These are phyloP conservation scores for Geotrichum ghanense DNA, from an alignment of 805 yeast genomes.

Conservation along the genomic window DNA sequence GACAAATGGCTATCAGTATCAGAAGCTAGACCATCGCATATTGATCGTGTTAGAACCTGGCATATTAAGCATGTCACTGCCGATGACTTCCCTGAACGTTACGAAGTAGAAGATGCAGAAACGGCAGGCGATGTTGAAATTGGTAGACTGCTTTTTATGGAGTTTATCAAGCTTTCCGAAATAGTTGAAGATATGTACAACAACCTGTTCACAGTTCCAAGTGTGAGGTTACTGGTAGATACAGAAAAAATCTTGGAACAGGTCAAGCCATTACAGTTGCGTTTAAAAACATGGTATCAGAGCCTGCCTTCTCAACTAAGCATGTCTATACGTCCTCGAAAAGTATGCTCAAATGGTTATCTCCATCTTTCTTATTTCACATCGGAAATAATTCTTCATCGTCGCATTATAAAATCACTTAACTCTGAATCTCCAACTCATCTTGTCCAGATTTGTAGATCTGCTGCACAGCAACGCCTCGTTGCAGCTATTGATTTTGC, in stretches of 20 bases:
- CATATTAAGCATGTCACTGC: slow-evolving; percentile 53
- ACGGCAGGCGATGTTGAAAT: slow-evolving; percentile 50
- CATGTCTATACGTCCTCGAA: slow-evolving; percentile 16
- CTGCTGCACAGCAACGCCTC: slow-evolving; percentile 76
- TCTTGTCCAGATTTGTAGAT: slow-evolving; percentile 56
- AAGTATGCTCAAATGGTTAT: slow-evolving; percentile 47
- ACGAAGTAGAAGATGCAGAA: slow-evolving; percentile 29
- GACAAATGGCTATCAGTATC: slow-evolving; percentile 83
- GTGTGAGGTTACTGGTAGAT: slow-evolving; percentile 42
- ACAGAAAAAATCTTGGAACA: slow-evolving; percentile 57
- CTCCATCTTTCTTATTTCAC: slow-evolving; percentile 80
- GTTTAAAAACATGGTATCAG: slow-evolving; percentile 26
- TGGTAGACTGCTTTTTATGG: slow-evolving; percentile 22
- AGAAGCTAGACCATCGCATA: slow-evolving; percentile 78
- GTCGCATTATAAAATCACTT: slow-evolving; percentile 32
- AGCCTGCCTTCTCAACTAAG: slow-evolving; percentile 20
- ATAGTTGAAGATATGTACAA: slow-evolving; percentile 36
- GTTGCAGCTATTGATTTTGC: slow-evolving; percentile 75
- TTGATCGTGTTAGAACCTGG: slow-evolving; percentile 67
- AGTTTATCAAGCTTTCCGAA: slow-evolving; percentile 23
- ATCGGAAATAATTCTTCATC: slow-evolving; percentile 75
- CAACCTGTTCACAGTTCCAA: slow-evolving; percentile 59
- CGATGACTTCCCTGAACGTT: slow-evolving; percentile 71
- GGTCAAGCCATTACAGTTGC: slow-evolving; percentile 46
- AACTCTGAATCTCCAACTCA: slow-evolving; percentile 37